Base-by-base conservation (phyloP, 441 rosid species). In the Bruguiera hainesii region DNA sequence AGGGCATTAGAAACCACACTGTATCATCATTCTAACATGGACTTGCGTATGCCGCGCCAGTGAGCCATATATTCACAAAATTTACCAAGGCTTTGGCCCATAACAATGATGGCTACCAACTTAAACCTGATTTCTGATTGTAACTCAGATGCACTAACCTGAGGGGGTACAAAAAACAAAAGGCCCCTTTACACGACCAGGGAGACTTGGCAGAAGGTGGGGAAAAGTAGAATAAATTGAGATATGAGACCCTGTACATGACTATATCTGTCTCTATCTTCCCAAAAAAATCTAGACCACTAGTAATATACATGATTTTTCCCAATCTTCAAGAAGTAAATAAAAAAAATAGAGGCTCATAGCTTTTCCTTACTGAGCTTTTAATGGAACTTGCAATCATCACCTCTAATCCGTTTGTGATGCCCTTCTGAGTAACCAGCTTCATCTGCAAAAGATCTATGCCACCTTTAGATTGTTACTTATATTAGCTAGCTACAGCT, bases 61-160 rank as follows among this genome's bases (percentile, higher is more conserved):
- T 61, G 63, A 67, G 61, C 70, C 75, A 52, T 71, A 74, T 80
- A 82, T 82, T 75, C 83, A 82, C 89, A 82, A 82, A 84, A 77
- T 79, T 82, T 70, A 42, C 69, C 77, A 35, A 64, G 75, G 76
- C 76, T 63, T 76, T 76, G 61, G 80, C 80, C 84, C 75, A 64
- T 71, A 76, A 76, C 63, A 81, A 80, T 82, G 75, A 83, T 75
- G 65, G 35, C 29, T 9, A 10, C 58, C 28, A 23, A 55, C 58
- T 55, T 55, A 55, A 55, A 55, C 25, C 58, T 55, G 29, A 10
- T 20, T 20, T 9, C 58, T 55, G 29, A 10, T 9, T 20, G 58
- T 23, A 23, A 23, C 58, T 20, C 4, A 23, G 29, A 55, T 55
- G 25, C 58, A 3, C 58, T 55, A 55, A 23, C 58, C 58, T 55